Evolutionary conservation across 169 alveolate genomes (phyloP).

Genomic region (Plasmodium blacklocki): DNA sequence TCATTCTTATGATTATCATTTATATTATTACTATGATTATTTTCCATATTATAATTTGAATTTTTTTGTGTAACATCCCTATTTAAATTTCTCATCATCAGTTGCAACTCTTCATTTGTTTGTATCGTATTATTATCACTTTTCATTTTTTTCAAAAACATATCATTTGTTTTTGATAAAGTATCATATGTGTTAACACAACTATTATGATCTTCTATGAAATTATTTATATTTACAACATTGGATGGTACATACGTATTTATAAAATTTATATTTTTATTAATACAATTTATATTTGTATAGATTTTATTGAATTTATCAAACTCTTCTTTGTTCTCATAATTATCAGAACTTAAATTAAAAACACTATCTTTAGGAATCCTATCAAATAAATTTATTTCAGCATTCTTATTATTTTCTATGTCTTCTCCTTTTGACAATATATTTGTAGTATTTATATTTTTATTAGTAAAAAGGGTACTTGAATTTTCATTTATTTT

Average conservation of each 20-base stretch:
- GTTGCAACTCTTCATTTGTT: slow-evolving; percentile 25
- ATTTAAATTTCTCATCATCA: slow-evolving; percentile 25
- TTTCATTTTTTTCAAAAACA: slow-evolving; percentile 26
- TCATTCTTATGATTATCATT: not conserved
- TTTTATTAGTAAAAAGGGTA: not conserved
- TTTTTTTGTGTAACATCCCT: slow-evolving; percentile 7
- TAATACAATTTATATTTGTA: slow-evolving; percentile 51
- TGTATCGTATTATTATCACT: slow-evolving; percentile 11
- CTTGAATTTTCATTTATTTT: not conserved
- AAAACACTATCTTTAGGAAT: not conserved
- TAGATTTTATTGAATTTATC: slow-evolving; percentile 59
- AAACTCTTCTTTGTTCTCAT: slow-evolving; percentile 37
- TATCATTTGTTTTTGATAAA: slow-evolving; percentile 13
- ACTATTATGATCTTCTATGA: slow-evolving; percentile 9
- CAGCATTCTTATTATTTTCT: not conserved
- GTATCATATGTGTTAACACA: slow-evolving; percentile 34
- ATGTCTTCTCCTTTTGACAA: not conserved
- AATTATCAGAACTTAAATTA: slow-evolving; percentile 13
- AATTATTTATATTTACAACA: slow-evolving; percentile 21
- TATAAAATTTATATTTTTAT: slow-evolving; percentile 62
- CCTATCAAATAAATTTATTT: slow-evolving; percentile 6
- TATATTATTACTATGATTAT: not conserved
- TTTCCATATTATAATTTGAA: not conserved
- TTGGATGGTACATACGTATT: slow-evolving; percentile 39
- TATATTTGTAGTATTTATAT: not conserved